phyloP scores from a whole-genome alignment of 345 rosid species.

The Eucalyptus coolabah region DNA sequence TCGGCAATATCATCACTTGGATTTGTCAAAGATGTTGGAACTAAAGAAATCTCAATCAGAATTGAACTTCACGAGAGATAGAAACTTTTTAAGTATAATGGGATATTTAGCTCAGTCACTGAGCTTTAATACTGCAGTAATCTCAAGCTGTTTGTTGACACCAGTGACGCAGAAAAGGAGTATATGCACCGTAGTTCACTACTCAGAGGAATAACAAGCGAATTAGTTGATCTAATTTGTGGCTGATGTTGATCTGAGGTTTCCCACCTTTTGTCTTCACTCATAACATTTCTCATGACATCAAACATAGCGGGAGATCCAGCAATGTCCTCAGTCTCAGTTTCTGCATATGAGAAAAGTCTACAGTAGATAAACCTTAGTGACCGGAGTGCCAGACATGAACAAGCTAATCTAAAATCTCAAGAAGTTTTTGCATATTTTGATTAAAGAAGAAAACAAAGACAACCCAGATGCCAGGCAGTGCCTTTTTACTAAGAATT shows the following conservation, averaged over 20 bases:
- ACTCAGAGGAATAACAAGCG: neutral
- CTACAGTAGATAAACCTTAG: neutral
- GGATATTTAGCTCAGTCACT: neutral
- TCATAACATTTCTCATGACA: neutral
- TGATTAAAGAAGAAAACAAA: neutral
- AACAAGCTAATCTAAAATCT: neutral
- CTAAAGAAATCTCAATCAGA: neutral
- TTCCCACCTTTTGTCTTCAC: neutral
- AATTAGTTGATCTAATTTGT: neutral
- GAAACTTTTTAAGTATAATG: neutral
- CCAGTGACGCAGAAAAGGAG: neutral
- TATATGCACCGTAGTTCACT: neutral
- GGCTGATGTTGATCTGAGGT: neutral
- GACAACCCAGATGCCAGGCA: neutral
- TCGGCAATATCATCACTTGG: neutral
- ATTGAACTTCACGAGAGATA: neutral
- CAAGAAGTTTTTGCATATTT: neutral
- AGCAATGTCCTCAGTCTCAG: neutral
- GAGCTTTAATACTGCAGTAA: neutral
- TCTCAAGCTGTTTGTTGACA: neutral
- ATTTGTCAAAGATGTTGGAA: neutral
- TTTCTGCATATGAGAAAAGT: neutral
- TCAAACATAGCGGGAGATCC: neutral
- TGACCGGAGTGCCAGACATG: neutral
- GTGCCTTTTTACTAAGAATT: neutral